Evolutionary conservation across 2,329 filamentous ascomycete species (phyloP).

Genomic region (Calonectria pauciramosa): DNA sequence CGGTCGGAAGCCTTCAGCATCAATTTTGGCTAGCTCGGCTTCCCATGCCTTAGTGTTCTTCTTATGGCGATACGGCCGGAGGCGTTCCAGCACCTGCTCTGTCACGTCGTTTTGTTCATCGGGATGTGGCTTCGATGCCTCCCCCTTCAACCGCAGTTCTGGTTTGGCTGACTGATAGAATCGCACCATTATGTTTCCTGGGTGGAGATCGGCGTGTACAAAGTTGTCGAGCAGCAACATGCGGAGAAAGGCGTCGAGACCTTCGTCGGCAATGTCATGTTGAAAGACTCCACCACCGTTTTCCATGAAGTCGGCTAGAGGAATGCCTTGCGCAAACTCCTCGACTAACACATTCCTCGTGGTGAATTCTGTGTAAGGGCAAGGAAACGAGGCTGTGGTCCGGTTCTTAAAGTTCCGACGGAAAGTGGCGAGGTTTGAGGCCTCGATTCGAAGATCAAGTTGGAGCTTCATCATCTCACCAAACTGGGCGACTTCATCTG

Average conservation of each 20-base stretch:
- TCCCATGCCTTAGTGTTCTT: slow-evolving; percentile 80
- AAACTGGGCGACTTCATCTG: slow-evolving; percentile 94
- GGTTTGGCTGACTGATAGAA: slow-evolving; percentile 90
- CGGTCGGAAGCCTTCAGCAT: slow-evolving; percentile 89
- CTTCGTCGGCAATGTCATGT: slow-evolving; percentile 93
- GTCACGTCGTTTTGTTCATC: slow-evolving; percentile 80
- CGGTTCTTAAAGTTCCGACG: slow-evolving; percentile 90
- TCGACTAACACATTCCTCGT: slow-evolving; percentile 94
- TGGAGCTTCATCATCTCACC: slow-evolving; percentile 99
- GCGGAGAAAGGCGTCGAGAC: slow-evolving; percentile 93
- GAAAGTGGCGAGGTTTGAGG: slow-evolving; percentile 90
- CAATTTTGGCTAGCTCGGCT: slow-evolving; percentile 80
- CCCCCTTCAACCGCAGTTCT: slow-evolving; percentile 62
- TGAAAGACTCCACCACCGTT: slow-evolving; percentile 94
- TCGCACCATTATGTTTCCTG: slow-evolving; percentile 99
- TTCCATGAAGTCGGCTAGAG: slow-evolving; percentile 89
- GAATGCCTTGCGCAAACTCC: slow-evolving; percentile 95
- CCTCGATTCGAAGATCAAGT: slow-evolving; percentile 93
- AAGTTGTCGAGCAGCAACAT: slow-evolving; percentile 99
- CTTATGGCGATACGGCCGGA: slow-evolving; percentile 77
- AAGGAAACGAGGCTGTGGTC: slow-evolving; percentile 96
- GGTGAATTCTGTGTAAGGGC: slow-evolving; percentile 91
- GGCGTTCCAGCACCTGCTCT: slow-evolving; percentile 84
- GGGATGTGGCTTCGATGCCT: slow-evolving; percentile 51
- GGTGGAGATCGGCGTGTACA: slow-evolving; percentile 95